Conservation (phyloP, 768 basidiomycete species). For the Tricholoma saponaceum region DNA sequence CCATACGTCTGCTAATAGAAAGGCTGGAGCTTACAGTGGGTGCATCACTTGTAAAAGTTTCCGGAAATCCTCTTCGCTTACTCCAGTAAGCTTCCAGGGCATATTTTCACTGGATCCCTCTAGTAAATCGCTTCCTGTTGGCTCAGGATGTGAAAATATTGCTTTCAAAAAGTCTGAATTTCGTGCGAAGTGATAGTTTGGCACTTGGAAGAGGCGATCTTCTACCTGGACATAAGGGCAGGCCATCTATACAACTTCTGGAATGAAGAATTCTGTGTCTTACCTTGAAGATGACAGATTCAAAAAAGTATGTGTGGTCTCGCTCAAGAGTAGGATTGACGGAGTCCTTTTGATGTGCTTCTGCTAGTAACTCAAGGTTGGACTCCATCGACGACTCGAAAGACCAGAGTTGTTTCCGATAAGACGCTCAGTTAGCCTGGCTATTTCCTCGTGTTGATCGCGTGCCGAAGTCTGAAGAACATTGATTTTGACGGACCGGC, state of each 20-base stretch:
- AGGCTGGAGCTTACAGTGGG: slow-evolving; percentile 18
- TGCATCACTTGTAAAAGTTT: slow-evolving; percentile 21
- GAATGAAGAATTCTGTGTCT: too few species aligned
- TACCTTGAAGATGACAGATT: not conserved
- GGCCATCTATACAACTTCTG: too few species aligned
- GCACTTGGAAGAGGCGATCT: slow-evolving; percentile 24
- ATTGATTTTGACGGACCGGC: not conserved
- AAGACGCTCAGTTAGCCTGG: too few species aligned
- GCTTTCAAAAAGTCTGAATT: slow-evolving; percentile 5
- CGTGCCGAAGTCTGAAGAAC: too few species aligned
- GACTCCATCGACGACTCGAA: not conserved
- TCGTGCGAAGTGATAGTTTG: slow-evolving; percentile 18
- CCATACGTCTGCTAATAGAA: not conserved
- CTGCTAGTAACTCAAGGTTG: too few species aligned
- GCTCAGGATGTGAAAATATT: slow-evolving; percentile 21
- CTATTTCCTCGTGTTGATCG: too few species aligned
- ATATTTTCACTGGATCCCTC: slow-evolving; percentile 19
- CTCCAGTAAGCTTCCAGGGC: slow-evolving; percentile 20
- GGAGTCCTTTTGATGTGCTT: too few species aligned
- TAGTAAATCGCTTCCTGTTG: not conserved
- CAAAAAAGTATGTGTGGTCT: not conserved
- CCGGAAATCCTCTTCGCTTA: slow-evolving; percentile 20
- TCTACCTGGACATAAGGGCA: slow-evolving; percentile 17
- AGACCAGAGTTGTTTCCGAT: too few species aligned
- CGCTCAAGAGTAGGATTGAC: not conserved